Conservation (phyloP, 371 early-diverging fungal genomes). For the Funneliformis caledonium region DNA sequence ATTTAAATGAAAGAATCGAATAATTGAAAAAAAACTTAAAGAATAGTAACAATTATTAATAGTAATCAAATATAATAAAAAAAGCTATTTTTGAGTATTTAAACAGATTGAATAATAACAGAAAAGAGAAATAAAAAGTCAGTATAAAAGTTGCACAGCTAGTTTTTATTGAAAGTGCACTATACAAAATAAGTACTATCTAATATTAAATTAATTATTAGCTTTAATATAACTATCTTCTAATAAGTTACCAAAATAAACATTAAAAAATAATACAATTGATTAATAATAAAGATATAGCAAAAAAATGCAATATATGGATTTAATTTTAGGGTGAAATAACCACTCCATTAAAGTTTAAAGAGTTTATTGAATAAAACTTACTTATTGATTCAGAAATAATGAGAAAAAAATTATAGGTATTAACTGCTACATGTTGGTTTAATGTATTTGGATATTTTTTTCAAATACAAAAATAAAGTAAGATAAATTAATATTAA, state of each 20-base stretch:
- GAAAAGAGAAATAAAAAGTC: neutral
- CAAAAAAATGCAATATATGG: neutral
- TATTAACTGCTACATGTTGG: neutral
- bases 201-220: neutral
- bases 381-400: neutral
- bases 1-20: too few species aligned
- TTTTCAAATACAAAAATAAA: neutral
- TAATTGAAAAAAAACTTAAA: too few species aligned
- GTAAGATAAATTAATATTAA: neutral
- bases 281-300: constrained; percentile 18
- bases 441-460: neutral
- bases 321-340: neutral
- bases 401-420: neutral
- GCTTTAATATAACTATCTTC: neutral
- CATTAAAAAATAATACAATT: constrained; percentile 6
- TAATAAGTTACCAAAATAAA: neutral
- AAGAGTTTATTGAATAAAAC: neutral
- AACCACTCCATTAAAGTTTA: neutral
- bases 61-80: neutral
- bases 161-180: neutral
- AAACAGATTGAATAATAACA: neutral
- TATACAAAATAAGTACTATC: neutral
- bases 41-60: neutral
- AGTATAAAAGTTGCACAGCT: neutral
- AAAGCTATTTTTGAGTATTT: neutral